Conservation (phyloP, 225 moss, liverwort and hornwort genomes). For the Neckera pumila region DNA sequence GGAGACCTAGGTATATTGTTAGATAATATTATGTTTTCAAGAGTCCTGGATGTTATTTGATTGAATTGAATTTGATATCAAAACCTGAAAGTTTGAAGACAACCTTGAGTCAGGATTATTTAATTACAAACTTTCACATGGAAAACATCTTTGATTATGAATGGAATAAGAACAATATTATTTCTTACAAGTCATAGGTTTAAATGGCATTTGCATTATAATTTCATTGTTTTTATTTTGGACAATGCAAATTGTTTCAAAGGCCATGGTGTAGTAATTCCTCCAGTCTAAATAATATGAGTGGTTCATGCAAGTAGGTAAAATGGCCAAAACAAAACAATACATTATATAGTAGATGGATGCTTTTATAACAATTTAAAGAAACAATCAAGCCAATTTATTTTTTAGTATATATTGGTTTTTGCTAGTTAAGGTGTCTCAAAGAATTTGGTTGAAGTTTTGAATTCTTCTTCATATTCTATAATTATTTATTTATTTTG, state of each 20-base stretch:
- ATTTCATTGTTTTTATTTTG: background rate
- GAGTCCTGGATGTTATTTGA: background rate
- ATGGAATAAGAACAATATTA: background rate
- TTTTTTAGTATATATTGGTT: background rate
- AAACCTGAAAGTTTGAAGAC: background rate
- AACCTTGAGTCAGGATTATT: too few relatives aligned
- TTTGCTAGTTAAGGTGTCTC: background rate
- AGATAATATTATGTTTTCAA: background rate
- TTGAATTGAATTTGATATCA: background rate
- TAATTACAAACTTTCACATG: background rate
- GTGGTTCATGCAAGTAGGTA: background rate
- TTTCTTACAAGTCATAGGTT: background rate
- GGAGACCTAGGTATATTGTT: rapidly evolving
- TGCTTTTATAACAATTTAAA: background rate
- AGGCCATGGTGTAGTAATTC: background rate
- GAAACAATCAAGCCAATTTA: background rate
- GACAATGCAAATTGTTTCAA: background rate
- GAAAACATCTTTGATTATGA: background rate
- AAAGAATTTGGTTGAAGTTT: background rate
- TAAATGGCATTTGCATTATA: background rate
- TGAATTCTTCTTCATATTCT: background rate
- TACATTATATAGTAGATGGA: background rate
- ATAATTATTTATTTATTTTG: background rate
- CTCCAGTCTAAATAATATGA: background rate
- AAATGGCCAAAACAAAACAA: background rate